Base-by-base conservation (phyloP, 2,329 filamentous ascomycete genomes). In the Lecanicillium sp. region DNA sequence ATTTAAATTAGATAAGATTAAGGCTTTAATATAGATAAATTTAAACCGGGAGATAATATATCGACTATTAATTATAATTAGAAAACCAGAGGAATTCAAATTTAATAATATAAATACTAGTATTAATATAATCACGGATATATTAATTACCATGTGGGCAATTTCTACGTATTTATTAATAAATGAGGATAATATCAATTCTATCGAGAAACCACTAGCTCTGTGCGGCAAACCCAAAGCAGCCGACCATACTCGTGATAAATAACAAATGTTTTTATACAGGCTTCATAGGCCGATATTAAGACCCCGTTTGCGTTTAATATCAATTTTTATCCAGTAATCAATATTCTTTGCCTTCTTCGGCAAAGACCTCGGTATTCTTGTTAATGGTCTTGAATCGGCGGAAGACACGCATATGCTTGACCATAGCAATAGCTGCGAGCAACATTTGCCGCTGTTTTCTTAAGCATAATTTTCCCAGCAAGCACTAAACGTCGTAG, bases 1-100 rank as follows among this genome's bases (percentile, higher is more conserved):
- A 12, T 45, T 51, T 17, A 27, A 37, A 19, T 41, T 39, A 6
- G 17, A 53, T n/a, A 44, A 51, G 48, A 53, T 53, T 27, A 15
- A 29, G 8, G 36, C 33, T 8, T 30, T 46, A 7, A 6, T 49
- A n/a, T 17, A 32, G 21, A 32, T 19, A 21, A 27, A 48, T 33
- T 48, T 44, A 4, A 44, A 51, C 42, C 38, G 24, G 19, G 37
- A 48, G 21, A 44, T 51, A 17, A 44, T 41, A 14, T 21, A 35
- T 19, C 32, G 44, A 10, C 19, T 44, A 19, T 44, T 53, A 4
- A 27, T 24, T 5, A 42, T 46, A 10, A 37, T 32, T 10, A 33
- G 42, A 29, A 46, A 52, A 32, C 45, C 46, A 15, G 17, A 40
- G 10, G 19, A 40, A 40, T 40, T 40, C 37, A 21, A 24, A n/a